Conservation (phyloP, 2,329 filamentous ascomycete genomes). For the Botrytis paeoniae region DNA sequence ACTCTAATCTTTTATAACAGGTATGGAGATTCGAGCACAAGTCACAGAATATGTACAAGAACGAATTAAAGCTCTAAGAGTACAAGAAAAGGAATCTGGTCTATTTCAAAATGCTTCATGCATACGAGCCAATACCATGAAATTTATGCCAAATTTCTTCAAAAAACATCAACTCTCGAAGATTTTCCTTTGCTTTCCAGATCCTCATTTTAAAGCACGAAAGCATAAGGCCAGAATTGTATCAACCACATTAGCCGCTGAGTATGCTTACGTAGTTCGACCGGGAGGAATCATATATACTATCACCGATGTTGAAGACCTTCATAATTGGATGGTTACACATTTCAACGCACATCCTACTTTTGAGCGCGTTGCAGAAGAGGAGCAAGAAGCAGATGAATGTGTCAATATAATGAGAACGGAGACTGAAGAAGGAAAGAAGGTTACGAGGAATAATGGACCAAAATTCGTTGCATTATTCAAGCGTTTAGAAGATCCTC, state of each 20-base stretch:
- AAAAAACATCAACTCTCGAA: conserved; percentile 74
- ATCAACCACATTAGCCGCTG: conserved; percentile 79
- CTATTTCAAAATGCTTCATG: conserved; percentile 85
- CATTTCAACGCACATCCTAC: conserved; percentile 76
- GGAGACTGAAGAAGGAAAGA: conserved; percentile 96
- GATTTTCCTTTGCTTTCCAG: conserved; percentile 97
- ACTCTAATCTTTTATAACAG: conserved; percentile 43
- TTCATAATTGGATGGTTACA: conserved; percentile 89
- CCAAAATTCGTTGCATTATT: conserved; percentile 91
- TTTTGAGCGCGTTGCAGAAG: conserved; percentile 71
- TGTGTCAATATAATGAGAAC: conserved; percentile 72
- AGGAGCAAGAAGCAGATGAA: conserved; percentile 65
- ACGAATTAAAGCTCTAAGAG: conserved; percentile 76
- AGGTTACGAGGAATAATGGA: conserved; percentile 86
- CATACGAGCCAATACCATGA: conserved; percentile 94
- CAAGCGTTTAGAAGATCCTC: conserved; percentile 59
- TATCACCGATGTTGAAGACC: conserved; percentile 93
- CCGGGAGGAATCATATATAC: conserved; percentile 90
- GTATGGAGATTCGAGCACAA: conserved; percentile 87
- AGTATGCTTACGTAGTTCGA: conserved; percentile 84
- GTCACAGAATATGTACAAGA: conserved; percentile 90
- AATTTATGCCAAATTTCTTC: conserved; percentile 99
- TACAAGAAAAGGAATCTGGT: conserved; percentile 52
- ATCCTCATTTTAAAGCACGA: conserved; percentile 94
- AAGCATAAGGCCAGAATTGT: conserved; percentile 98